Conservation (phyloP, 2,329 filamentous ascomycete genomes). For the Cladophialophora psammophila region DNA sequence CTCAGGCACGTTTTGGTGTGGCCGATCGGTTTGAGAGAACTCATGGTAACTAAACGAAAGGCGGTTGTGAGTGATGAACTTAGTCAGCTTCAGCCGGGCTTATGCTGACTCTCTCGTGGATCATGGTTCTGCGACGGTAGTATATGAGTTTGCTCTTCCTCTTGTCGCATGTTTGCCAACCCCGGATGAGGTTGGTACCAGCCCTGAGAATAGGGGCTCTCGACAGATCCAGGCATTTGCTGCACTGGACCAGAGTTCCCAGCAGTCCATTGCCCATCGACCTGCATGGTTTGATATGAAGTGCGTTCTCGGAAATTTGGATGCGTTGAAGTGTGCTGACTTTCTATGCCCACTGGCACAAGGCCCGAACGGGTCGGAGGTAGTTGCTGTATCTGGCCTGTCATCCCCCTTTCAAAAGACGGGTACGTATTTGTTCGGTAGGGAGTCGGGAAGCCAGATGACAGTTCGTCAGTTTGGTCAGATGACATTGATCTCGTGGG, state of each 20-base stretch:
- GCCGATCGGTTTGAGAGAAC: not conserved
- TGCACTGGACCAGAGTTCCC: conserved; percentile 9
- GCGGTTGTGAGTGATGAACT: not conserved
- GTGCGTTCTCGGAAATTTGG: conserved; percentile 19
- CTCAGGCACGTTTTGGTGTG: not conserved
- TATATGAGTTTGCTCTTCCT: conserved; percentile 19
- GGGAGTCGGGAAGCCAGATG: conserved; percentile 28
- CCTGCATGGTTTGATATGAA: conserved; percentile 30
- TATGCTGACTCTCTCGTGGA: conserved; percentile 14
- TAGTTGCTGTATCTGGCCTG: conserved; percentile 25
- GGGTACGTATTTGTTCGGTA: conserved; percentile 35
- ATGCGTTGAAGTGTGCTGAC: conserved; percentile 11
- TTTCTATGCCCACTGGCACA: conserved; percentile 23
- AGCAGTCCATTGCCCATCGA: conserved; percentile 25
- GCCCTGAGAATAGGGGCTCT: conserved; percentile 21
- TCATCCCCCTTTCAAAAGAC: conserved; percentile 28
- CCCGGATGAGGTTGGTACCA: conserved; percentile 29
- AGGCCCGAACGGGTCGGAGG: conserved; percentile 16
- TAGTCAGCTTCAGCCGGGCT: conserved; percentile 20
- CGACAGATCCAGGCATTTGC: conserved; percentile 15
- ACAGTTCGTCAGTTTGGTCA: conserved; percentile 24
- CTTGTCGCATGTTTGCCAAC: conserved; percentile 22
- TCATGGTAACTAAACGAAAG: not conserved
- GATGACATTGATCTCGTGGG: conserved; percentile 29
- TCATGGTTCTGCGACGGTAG: conserved; percentile 20